Evolutionary conservation across 1,284 basidiomycete species (phyloP).

Genomic region (Phenoliferia sp.): DNA sequence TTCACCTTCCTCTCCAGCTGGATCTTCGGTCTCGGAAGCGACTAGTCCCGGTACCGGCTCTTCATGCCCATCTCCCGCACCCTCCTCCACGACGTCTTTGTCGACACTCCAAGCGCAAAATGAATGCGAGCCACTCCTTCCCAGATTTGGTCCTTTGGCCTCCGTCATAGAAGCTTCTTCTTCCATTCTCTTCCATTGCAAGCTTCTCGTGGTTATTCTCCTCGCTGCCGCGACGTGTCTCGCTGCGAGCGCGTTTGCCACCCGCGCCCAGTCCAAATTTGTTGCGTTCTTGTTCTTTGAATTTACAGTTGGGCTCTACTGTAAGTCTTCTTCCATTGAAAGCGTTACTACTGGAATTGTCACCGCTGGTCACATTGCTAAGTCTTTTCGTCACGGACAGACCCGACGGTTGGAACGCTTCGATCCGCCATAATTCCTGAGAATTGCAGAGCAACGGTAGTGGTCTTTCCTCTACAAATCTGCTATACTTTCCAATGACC

Average conservation of each 20-base stretch:
- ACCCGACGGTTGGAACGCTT: constrained; percentile 67
- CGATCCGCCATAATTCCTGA: constrained; percentile 63
- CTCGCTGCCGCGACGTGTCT: constrained; percentile 37
- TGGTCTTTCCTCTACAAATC: constrained; percentile 32
- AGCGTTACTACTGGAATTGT: too few relatives aligned
- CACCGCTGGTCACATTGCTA: too few relatives aligned
- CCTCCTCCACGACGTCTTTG: not conserved
- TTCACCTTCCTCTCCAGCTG: not conserved
- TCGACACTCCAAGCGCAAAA: constrained; percentile 47
- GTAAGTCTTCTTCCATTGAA: constrained; percentile 39
- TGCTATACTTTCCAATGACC: not conserved
- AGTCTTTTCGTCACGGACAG: not conserved
- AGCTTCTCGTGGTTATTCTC: not conserved
- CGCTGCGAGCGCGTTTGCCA: constrained; percentile 51
- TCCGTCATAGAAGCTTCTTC: too few relatives aligned
- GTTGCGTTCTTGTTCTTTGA: constrained; percentile 70
- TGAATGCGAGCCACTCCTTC: not conserved
- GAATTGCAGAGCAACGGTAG: constrained; percentile 65
- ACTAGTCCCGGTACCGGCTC: not conserved
- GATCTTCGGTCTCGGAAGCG: not conserved
- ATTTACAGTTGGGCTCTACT: constrained; percentile 70
- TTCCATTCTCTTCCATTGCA: not conserved
- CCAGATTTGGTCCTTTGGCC: too few relatives aligned
- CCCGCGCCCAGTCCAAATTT: constrained; percentile 54
- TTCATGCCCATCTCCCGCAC: not conserved